Percentiles rank a stretch among this genome's conserved stretches.
These are phyloP conservation scores for Talaromyces borbonicus DNA, from an alignment of 495 filamentous ascomycete species.

Conservation along the genomic window DNA sequence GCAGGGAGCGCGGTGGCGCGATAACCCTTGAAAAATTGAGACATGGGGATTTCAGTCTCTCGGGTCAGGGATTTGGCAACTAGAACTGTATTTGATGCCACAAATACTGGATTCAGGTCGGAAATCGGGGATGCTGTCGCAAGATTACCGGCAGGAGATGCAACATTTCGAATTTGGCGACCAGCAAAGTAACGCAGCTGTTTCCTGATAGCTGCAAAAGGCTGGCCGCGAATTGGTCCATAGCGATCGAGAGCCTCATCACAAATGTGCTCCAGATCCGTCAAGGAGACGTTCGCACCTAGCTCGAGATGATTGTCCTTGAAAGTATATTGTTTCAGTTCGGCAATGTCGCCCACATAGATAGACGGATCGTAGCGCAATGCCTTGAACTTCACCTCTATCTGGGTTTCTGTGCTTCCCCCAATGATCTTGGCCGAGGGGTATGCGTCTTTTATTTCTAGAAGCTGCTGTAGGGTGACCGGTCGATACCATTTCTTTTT, in stretches of 20 bases:
- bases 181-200: conserved; percentile 80
- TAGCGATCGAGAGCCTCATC: conserved; percentile 72
- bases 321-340: conserved; percentile 71
- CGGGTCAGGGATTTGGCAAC: conserved; percentile 63
- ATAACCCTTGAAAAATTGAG: conserved; percentile 87
- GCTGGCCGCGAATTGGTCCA: conserved; percentile 58
- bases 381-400: conserved; percentile 96
- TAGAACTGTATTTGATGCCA: conserved; percentile 73
- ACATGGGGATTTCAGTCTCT: conserved; percentile 80
- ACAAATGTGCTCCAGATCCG: conserved; percentile 42
- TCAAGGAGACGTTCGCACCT: conserved; percentile 85
- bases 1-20: conserved; percentile 71
- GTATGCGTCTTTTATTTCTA: conserved; percentile 80
- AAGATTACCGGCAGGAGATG: conserved; percentile 89
- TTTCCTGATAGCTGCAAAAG: conserved; percentile 41
- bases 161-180: conserved; percentile 91
- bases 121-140: conserved; percentile 95
- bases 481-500: conserved; percentile 90
- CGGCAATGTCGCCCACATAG: conserved; percentile 85
- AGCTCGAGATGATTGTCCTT: conserved; percentile 18
- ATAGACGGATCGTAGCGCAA: conserved; percentile 85
- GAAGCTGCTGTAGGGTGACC: conserved; percentile 72
- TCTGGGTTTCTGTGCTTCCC: conserved; percentile 93
- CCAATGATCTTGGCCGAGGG: conserved; percentile 90
- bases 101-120: conserved; percentile 89